These are phyloP conservation scores for Grifola frondosa DNA, from an alignment of 1,284 basidiomycete species.

Conservation along the genomic window DNA sequence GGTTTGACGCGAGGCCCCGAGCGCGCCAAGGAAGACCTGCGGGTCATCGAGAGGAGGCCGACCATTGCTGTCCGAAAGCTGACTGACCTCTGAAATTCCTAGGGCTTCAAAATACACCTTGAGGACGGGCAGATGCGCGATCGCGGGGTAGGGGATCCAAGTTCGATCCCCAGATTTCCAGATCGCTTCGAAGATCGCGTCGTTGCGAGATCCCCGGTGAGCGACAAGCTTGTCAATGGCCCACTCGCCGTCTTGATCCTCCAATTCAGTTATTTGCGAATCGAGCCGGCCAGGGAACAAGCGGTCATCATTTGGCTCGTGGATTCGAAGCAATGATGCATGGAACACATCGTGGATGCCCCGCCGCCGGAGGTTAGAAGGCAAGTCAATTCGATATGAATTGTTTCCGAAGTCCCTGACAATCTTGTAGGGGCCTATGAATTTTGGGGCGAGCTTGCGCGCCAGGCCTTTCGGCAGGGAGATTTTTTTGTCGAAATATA, in stretches of 20 bases:
- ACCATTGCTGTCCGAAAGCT: neutral
- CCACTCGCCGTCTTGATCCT: slow-evolving; percentile 26
- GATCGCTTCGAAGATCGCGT: slow-evolving; percentile 27
- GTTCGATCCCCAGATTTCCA: slow-evolving; percentile 36
- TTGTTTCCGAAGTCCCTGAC: neutral
- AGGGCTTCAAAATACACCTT: slow-evolving; percentile 1
- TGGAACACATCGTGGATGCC: neutral
- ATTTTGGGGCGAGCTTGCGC: neutral
- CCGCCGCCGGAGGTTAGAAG: neutral
- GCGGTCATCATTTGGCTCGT: slow-evolving; percentile 1
- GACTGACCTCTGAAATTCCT: neutral
- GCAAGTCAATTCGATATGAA: neutral
- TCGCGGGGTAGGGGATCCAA: slow-evolving; percentile 26
- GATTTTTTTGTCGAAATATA: neutral
- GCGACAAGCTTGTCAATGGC: slow-evolving; percentile 26
- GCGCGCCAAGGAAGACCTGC: neutral
- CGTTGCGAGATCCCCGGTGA: slow-evolving; percentile 25
- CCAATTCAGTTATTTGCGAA: neutral
- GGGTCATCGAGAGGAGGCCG: neutral
- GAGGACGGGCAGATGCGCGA: neutral
- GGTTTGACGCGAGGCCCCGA: too few species aligned
- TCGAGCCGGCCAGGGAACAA: neutral
- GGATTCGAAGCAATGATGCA: neutral
- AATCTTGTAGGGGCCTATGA: neutral
- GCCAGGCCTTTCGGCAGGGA: neutral